Evolutionary conservation across 2,329 filamentous ascomycete species (phyloP).

Genomic region (Teratosphaeria gauchensis): DNA sequence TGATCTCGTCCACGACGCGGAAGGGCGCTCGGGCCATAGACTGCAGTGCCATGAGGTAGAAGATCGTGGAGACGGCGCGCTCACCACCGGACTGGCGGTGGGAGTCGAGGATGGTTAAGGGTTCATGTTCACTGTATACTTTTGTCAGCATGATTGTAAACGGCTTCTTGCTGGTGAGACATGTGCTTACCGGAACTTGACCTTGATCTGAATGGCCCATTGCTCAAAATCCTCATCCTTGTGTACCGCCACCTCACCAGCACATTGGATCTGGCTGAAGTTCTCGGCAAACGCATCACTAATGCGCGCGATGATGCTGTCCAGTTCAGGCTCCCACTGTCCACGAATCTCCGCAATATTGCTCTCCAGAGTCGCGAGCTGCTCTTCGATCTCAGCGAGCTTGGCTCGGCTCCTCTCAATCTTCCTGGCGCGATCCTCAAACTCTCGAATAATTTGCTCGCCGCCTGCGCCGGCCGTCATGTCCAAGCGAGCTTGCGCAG

Average conservation of each 20-base stretch:
- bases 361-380: slow-evolving; percentile 42
- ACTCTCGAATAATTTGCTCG: slow-evolving; percentile 64
- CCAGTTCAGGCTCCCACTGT: slow-evolving; percentile 76
- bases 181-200: slow-evolving; percentile 72
- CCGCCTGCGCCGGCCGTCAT: slow-evolving; percentile 49
- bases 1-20: slow-evolving; percentile 98
- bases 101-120: slow-evolving; percentile 72
- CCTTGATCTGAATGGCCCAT: slow-evolving; percentile 88
- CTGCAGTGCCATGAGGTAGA: slow-evolving; percentile 97
- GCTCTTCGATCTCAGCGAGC: slow-evolving; percentile 6
- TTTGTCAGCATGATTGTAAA: slow-evolving; percentile 9
- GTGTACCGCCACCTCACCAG: slow-evolving; percentile 77
- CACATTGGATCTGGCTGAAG: slow-evolving; percentile 88
- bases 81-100: slow-evolving; percentile 95
- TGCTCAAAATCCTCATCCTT: slow-evolving; percentile 82
- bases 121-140: slow-evolving; percentile 58
- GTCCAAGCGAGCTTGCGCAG: slow-evolving; percentile 65
- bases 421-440: slow-evolving; percentile 58
- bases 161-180: background rate
- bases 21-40: slow-evolving; percentile 89
- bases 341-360: slow-evolving; percentile 58
- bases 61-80: slow-evolving; percentile 91
- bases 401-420: slow-evolving; percentile 58
- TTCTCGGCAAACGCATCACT: slow-evolving; percentile 88
- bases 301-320: slow-evolving; percentile 68